Conservation (phyloP, 1,139 yeast species). For the Candida sanyaensis region DNA sequence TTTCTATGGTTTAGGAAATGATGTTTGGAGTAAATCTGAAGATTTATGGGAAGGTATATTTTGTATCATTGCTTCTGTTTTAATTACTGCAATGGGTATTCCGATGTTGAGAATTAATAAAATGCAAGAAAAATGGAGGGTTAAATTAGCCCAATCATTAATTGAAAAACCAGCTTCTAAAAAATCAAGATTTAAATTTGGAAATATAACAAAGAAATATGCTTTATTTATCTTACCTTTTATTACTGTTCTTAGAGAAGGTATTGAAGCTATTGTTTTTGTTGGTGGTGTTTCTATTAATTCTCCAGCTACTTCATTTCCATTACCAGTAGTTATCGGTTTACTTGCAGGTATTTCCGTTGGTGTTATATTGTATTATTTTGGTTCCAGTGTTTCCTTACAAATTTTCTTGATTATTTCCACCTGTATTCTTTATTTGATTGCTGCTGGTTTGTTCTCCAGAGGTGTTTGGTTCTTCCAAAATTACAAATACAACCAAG, state of each 20-base stretch:
- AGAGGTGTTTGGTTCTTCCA: conserved; percentile 90
- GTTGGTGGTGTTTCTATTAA: conserved; percentile 88
- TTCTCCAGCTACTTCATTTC: conserved; percentile 77
- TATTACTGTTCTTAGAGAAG: conserved; percentile 85
- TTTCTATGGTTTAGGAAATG: conserved; percentile 75
- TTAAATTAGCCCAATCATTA: conserved; percentile 79
- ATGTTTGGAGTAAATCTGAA: conserved; percentile 84
- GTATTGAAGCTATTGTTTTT: conserved; percentile 88
- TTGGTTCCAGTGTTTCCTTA: conserved; percentile 75
- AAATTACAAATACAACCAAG: conserved; percentile 57
- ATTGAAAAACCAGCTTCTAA: conserved; percentile 42
- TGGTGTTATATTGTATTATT: conserved; percentile 69
- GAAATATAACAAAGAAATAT: conserved; percentile 56
- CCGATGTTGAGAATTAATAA: conserved; percentile 90
- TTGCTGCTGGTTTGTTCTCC: conserved; percentile 86
- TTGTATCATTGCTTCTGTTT: conserved; percentile 76
- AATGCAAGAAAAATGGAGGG: conserved; percentile 89
- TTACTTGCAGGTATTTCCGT: conserved; percentile 68
- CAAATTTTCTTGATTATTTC: conserved; percentile 80
- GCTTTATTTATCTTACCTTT: conserved; percentile 80
- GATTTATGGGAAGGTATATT: conserved; percentile 94
- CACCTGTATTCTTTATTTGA: conserved; percentile 79
- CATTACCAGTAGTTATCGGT: conserved; percentile 80
- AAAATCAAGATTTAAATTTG: conserved; percentile 32
- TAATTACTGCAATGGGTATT: conserved; percentile 88